Conservation (phyloP, 2,329 filamentous ascomycete species). For the Fusarium denticulatum region DNA sequence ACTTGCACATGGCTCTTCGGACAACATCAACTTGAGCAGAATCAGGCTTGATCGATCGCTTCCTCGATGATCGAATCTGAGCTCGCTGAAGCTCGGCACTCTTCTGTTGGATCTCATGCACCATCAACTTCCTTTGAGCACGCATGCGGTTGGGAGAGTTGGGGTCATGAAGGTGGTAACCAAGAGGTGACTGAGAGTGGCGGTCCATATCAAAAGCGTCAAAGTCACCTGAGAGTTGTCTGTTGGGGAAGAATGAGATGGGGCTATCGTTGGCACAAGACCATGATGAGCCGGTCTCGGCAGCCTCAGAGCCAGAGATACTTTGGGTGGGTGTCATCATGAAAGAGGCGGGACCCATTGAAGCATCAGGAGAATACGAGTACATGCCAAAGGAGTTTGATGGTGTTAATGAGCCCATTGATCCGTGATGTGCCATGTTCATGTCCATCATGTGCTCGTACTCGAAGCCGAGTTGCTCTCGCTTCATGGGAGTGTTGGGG, state of each 20-base stretch:
- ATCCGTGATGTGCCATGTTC: constrained; percentile 46
- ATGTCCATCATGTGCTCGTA: constrained; percentile 54
- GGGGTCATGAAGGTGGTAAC: constrained; percentile 47
- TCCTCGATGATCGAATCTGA: constrained; percentile 50
- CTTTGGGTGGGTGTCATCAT: constrained; percentile 55
- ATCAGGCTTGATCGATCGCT: constrained; percentile 45
- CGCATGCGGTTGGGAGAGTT: constrained; percentile 49
- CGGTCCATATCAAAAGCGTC: constrained; percentile 50
- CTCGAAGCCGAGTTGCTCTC: constrained; percentile 49
- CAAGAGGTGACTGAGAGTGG: constrained; percentile 49
- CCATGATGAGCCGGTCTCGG: constrained; percentile 52
- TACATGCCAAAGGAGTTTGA: constrained; percentile 51
- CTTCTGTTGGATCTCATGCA: constrained; percentile 56
- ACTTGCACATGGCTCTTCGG: constrained; percentile 56
- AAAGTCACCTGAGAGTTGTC: constrained; percentile 46
- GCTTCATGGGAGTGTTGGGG: constrained; percentile 51
- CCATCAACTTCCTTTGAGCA: constrained; percentile 52
- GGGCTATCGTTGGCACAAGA: constrained; percentile 54
- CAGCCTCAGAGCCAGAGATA: constrained; percentile 52
- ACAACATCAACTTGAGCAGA: constrained; percentile 49
- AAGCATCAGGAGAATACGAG: constrained; percentile 47
- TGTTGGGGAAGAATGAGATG: constrained; percentile 52
- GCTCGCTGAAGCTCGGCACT: constrained; percentile 56
- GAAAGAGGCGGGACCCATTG: constrained; percentile 48
- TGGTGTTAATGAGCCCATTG: constrained; percentile 52